Evolutionary conservation across 805 yeast genomes (phyloP), one percentile per base, ranked within the genome.

Genomic region (Cyberlindnera bimundalis): DNA sequence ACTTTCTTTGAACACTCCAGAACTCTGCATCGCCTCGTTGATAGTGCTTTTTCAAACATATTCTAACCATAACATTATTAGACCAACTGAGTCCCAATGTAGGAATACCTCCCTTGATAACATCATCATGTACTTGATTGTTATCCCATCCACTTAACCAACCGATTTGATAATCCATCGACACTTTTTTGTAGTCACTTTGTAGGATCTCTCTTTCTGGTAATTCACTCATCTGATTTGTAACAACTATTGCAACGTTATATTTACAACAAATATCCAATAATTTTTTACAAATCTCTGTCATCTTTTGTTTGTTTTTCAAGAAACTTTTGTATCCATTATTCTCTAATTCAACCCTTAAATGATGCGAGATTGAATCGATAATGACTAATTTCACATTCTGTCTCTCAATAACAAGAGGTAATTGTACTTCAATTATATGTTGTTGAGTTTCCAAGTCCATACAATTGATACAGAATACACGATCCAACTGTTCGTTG

Each of bases 341-440:
- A 23, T 35, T 64, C 30, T 62, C 69, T 18, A 78, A 55, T 47
- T 81, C 87, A 1, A 79, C 79, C 42, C 95, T 66, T 24, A 89
- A 59, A 59, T 84, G 95, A 54, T 87, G 96, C 0, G 91, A 79
- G 4, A 90, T 76, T 25, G 96, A 84, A 60, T 91, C 98, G 9
- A 90, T 68, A 2, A 88, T 71, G 0, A 91, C 67, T 21, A 84
- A 54, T 31, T 74, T 81, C 2, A 81, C 67, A 6, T 55, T 50
- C 11, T 58, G 47, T 24, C 64, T 48, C 30, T 64, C 62, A 12
- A 80, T 43, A 21, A 84, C 61, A 2, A 70, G 62, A 0, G 93
- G 95, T 5, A 89, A 63, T 53, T 84, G 93, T 17, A 81, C 79
- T 46, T 68, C 71, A 3, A 86, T 45, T 11, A 86, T 76, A 55